phyloP scores from a whole-genome alignment of 176 grass and related monocot species.

The Olyra latifolia region DNA sequence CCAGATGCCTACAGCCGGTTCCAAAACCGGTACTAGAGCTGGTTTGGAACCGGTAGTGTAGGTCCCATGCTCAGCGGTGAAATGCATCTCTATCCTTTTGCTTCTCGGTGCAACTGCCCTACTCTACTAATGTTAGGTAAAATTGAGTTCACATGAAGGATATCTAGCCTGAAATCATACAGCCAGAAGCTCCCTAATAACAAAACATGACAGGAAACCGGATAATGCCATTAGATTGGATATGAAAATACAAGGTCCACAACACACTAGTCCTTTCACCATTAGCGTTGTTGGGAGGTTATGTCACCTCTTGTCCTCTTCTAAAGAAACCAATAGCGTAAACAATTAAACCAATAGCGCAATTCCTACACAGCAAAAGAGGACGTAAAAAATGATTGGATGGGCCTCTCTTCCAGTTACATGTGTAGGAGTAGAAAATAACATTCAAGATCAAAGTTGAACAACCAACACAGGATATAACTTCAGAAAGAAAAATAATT shows the following conservation, averaged over 20 bases:
- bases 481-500: conserved; percentile 5
- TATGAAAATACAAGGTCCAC: not conserved
- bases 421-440: not conserved
- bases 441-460: not conserved
- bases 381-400: not conserved
- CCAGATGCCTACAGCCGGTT: no score
- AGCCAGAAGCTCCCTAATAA: conserved; percentile 5
- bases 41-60: no score
- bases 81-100: not conserved
- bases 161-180: conserved; percentile 8
- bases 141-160: conserved; percentile 3
- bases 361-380: conserved; percentile 21
- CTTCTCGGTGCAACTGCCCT: not conserved
- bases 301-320: not conserved
- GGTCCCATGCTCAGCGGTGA: no score
- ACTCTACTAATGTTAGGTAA: not conserved
- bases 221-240: not conserved
- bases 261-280: not conserved
- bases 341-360: no score
- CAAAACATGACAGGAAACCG: not conserved
- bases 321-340: not conserved
- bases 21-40: no score
- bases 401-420: conserved; percentile 2
- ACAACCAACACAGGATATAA: not conserved
- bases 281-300: not conserved